A percentile compares a stretch with the other conserved stretches of the same genome.
Conservation (phyloP, 805 yeast species). For the Saccharomycodes ludwigii region DNA sequence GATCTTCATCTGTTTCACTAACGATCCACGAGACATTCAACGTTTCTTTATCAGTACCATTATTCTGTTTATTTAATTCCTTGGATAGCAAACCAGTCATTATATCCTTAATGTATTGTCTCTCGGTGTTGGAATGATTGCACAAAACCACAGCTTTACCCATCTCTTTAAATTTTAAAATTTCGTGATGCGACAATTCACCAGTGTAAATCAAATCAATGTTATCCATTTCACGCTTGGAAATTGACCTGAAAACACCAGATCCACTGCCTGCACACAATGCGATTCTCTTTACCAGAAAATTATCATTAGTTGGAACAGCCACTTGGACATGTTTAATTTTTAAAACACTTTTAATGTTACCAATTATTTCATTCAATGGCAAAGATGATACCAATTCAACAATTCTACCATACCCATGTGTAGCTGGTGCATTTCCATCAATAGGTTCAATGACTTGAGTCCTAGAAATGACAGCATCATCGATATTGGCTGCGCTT, state of each 20-base stretch:
- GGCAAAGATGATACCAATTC: slow-evolving; percentile 31
- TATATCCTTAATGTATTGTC: slow-evolving; percentile 59
- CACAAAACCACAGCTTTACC: slow-evolving; percentile 67
- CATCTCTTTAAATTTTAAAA: slow-evolving; percentile 52
- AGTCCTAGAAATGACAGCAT: slow-evolving; percentile 8
- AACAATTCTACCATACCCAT: slow-evolving; percentile 77
- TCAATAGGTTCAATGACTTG: slow-evolving; percentile 16
- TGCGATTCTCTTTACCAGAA: slow-evolving; percentile 46
- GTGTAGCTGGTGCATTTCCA: slow-evolving; percentile 27
- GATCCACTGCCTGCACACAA: slow-evolving; percentile 95
- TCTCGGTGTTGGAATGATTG: slow-evolving; percentile 87
- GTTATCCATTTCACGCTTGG: slow-evolving; percentile 31
- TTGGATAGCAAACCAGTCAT: slow-evolving; percentile 25
- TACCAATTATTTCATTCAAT: slow-evolving; percentile 32
- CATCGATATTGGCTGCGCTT: slow-evolving; percentile 27
- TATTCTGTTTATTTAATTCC: too few species aligned
- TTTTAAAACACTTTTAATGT: slow-evolving; percentile 41
- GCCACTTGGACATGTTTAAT: slow-evolving; percentile 57
- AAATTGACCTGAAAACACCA: slow-evolving; percentile 51
- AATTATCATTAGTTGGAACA: slow-evolving; percentile 12
- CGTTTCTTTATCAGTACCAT: slow-evolving; percentile 6
- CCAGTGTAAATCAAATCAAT: slow-evolving; percentile 79
- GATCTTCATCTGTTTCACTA: slow-evolving; percentile 53
- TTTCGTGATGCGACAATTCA: slow-evolving; percentile 90
- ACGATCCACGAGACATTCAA: slow-evolving; percentile 35